Evolutionary conservation across 805 yeast species (phyloP), one percentile per base, ranked within the genome.

Genomic region (Candida krabiensis): DNA sequence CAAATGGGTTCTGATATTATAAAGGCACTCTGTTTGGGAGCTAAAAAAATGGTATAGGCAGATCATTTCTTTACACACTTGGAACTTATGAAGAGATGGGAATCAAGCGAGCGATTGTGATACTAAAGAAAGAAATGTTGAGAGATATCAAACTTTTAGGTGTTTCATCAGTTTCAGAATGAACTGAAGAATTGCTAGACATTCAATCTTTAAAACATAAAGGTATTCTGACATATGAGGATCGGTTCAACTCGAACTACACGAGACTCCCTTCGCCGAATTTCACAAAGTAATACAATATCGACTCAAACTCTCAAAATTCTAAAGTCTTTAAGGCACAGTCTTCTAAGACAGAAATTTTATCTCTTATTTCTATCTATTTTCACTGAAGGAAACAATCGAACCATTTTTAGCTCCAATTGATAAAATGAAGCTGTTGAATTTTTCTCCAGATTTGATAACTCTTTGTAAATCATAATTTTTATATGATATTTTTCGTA

Each of bases 71-170:
- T 28, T 85, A 82, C 52, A 87, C 90, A 13, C 74, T 83, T 80
- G 72, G 86, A n/a, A 71, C 86, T 2, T 86, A 85, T 47, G 95
- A 95, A 9, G 87, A 77, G 49, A 79, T 68, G 5, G 95, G 95
- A 22, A 89, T 83, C 6, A 56, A 58, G 30, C 73, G 73, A 44
- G 85, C 88, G 11, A 74, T 83, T 40, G 80, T 77, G 49, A 67
- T 82, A 4, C 61, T 83, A 50, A 71, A 76, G 44, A 74, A 68
- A 22, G 90, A 83, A 52, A 69, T 83, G 64, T 64, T 70, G 36
- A 75, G 80, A 63, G 77, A 78, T 46, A 78, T 83, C 86, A 69
- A 82, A 49, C 63, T 83, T 26, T 61, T 83, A 40, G 90, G 89
- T 9, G 86, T 72, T 4, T 71, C 67, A 4, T 56, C 60, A 3